Conservation (phyloP, 345 rosid genomes). For the Rhodamnia rubescens region DNA sequence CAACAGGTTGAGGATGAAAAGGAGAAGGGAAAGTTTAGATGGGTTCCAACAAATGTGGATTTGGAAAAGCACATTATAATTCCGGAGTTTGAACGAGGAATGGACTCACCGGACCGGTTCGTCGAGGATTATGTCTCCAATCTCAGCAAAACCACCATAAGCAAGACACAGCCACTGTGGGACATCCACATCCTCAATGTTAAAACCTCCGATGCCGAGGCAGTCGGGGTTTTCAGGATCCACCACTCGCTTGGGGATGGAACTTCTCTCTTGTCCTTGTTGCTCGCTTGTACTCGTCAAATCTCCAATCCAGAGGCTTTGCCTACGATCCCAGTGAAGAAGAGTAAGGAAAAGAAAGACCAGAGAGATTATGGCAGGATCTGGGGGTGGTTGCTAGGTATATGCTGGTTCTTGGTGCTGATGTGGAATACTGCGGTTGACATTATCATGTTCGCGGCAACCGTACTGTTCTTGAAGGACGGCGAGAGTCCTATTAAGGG, state of each 20-base stretch:
- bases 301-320: slow-evolving; percentile 11
- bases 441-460: slow-evolving; percentile 12
- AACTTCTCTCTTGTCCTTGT: slow-evolving; percentile 29
- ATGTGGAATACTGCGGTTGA: slow-evolving; percentile 14
- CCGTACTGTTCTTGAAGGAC: slow-evolving; percentile 16
- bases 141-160: slow-evolving; percentile 21
- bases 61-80: slow-evolving; percentile 20
- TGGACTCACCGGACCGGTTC: slow-evolving; percentile 13
- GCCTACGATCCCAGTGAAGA: slow-evolving; percentile 13
- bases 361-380: background rate
- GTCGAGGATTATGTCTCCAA: slow-evolving; percentile 23
- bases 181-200: slow-evolving; percentile 32
- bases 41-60: slow-evolving; percentile 28
- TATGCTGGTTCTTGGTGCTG: slow-evolving; percentile 3
- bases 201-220: slow-evolving; percentile 13
- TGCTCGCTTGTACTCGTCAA: slow-evolving; percentile 24
- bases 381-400: background rate
- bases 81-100: slow-evolving; percentile 8
- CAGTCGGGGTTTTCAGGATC: slow-evolving; percentile 20
- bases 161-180: slow-evolving; percentile 26
- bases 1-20: slow-evolving; percentile 5
- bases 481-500: slow-evolving; percentile 19
- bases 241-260: slow-evolving; percentile 45
- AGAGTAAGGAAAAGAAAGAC: background rate
- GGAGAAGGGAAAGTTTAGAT: slow-evolving; percentile 13